Conservation (phyloP, 140 eudicot genomes). For the Anethum foeniculum region DNA sequence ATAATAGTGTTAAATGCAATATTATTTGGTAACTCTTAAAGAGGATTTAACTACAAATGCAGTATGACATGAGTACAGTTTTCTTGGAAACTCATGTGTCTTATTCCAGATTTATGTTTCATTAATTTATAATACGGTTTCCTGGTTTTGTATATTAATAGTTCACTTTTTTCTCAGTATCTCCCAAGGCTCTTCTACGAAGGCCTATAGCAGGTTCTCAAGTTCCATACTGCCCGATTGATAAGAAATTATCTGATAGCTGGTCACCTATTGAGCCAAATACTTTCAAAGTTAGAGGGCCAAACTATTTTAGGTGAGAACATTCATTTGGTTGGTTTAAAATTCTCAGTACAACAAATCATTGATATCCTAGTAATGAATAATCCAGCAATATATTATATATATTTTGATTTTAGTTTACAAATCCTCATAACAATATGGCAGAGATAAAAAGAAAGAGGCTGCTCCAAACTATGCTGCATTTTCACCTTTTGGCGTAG, state of each 20-base stretch:
- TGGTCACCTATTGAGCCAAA: slow-evolving; percentile 86
- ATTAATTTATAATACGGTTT: neutral
- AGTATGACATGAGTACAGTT: neutral
- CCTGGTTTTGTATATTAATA: neutral
- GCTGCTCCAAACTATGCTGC: slow-evolving; percentile 73
- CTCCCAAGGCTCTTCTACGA: slow-evolving; percentile 59
- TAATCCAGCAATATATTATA: neutral
- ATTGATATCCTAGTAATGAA: neutral
- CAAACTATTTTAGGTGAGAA: slow-evolving; percentile 54
- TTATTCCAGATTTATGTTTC: neutral
- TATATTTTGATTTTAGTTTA: neutral
- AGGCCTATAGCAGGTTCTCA: slow-evolving; percentile 96
- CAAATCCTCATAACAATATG: slow-evolving; percentile 18
- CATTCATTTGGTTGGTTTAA: neutral
- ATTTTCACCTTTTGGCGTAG: slow-evolving; percentile 77
- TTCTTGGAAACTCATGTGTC: neutral
- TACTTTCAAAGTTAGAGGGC: slow-evolving; percentile 78
- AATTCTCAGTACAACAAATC: neutral
- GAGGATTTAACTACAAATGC: neutral
- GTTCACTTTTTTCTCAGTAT: slow-evolving; percentile 37
- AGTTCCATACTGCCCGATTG: slow-evolving; percentile 62
- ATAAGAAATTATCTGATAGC: slow-evolving; percentile 63
- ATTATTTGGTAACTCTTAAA: neutral
- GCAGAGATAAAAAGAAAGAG: slow-evolving; percentile 93
- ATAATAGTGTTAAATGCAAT: neutral